Evolutionary conservation across 371 early-diverging fungal species (phyloP).

Genomic region (Syncephalastrum monosporum): DNA sequence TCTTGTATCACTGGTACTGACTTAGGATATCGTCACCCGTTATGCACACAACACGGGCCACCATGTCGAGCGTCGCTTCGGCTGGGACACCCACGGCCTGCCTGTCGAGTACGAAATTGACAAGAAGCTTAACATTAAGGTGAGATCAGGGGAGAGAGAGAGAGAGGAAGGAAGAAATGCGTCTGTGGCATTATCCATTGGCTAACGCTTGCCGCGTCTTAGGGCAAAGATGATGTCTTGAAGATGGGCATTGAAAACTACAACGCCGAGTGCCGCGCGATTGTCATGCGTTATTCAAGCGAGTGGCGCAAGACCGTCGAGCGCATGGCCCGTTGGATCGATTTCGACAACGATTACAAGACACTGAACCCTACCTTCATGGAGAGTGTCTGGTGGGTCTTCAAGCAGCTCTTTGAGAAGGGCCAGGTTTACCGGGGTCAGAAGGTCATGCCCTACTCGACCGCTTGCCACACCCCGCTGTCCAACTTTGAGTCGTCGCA

Average conservation of each 20-base stretch:
- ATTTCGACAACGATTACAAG: slow-evolving; percentile 99
- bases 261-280: slow-evolving; percentile 97
- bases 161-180: neutral
- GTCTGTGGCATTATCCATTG: slow-evolving; percentile 1
- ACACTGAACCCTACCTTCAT: slow-evolving; percentile 95
- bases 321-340: slow-evolving; percentile 99
- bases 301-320: slow-evolving; percentile 99
- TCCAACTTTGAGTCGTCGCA: slow-evolving; percentile 99
- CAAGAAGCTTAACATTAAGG: slow-evolving; percentile 93
- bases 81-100: slow-evolving; percentile 99
- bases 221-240: slow-evolving; percentile 88
- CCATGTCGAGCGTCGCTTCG: slow-evolving; percentile 98
- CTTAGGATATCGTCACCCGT: slow-evolving; percentile 96
- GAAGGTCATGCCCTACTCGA: slow-evolving; percentile 99
- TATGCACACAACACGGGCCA: slow-evolving; percentile 98
- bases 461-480: slow-evolving; percentile 95
- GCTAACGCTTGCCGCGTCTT: neutral
- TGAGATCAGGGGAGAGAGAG: slow-evolving; percentile 1
- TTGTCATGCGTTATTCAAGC: slow-evolving; percentile 97
- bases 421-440: slow-evolving; percentile 98
- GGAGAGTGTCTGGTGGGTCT: slow-evolving; percentile 99
- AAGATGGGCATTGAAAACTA: slow-evolving; percentile 99
- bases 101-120: slow-evolving; percentile 99
- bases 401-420: slow-evolving; percentile 96
- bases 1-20: neutral